Base-by-base conservation (phyloP, 2,329 filamentous ascomycete genomes). In the Drechslera avenae region DNA sequence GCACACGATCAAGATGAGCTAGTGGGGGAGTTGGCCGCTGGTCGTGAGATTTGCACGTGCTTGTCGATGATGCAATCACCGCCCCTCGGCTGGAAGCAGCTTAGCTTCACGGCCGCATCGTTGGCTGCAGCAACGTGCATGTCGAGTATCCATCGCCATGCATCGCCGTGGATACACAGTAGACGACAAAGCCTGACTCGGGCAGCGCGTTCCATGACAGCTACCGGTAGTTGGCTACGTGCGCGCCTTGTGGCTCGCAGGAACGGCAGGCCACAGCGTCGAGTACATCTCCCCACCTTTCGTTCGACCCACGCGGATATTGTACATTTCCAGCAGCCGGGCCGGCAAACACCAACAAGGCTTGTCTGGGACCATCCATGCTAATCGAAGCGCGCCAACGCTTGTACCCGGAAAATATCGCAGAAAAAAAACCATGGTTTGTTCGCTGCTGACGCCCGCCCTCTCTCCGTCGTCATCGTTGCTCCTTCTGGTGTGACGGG, bases 351-450 rank as follows among this genome's bases (percentile, higher is more conserved):
- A 46, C 14, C 23, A 28, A 40, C 44, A 28, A 19, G n/a, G 13
- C 21, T 36, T 42, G 36, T 18, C 45, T 37, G 39, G 50, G 32
- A 16, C 40, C 32, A 57, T 31, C 54, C 59, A 57, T 57, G 59
- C 45, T 23, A 42, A 18, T 26, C 18, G 32, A 26, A 37, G 23
- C 39, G 44, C 50, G 54, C 39, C 28, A 48, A 45, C 34, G 49
- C 53, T 45, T 30, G 39, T 39, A 37, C 43, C 49, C 50, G 48
- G 46, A 49, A 59, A 45, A 49, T 54, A 45, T 56, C 52, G 57
- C 37, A 2, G 6, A 23, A 8, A 45, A 33, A 37, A 39, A 44
- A 54, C 45, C 42, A 50, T 50, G 42, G 48, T 46, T 33, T 40
- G 34, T 36, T 36, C 39, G 30, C 35, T 47, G 28, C 19, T 39